Conservation (phyloP, 495 filamentous ascomycete species). For the Bryoglossum gracile region DNA sequence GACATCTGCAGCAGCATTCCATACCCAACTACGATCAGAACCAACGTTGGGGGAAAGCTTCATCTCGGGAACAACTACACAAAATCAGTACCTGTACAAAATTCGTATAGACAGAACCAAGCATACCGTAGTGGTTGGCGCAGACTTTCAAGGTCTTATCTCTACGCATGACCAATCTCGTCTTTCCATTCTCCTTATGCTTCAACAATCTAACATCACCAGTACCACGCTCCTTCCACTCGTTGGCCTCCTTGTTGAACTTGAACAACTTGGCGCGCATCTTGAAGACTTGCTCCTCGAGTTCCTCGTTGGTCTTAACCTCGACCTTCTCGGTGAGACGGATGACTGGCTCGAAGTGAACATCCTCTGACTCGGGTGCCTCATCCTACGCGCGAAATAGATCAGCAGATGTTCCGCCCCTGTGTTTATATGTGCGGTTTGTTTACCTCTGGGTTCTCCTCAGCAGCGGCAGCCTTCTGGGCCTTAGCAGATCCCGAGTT, state of each 20-base stretch:
- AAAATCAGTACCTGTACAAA: slow-evolving; percentile 3
- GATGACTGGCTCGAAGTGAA: slow-evolving; percentile 95
- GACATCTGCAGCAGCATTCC: slow-evolving; percentile 96
- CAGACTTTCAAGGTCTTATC: slow-evolving; percentile 99
- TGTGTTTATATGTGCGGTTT: background rate
- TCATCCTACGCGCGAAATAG: slow-evolving; percentile 45
- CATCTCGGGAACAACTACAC: slow-evolving; percentile 86
- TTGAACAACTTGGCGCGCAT: slow-evolving; percentile 99
- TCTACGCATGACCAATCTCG: slow-evolving; percentile 93
- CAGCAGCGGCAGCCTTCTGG: slow-evolving; percentile 59
- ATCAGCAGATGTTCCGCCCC: background rate
- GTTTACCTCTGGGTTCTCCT: slow-evolving; percentile 33
- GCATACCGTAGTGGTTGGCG: slow-evolving; percentile 98
- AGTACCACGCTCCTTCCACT: slow-evolving; percentile 99
- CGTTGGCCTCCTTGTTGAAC: slow-evolving; percentile 80
- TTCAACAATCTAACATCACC: slow-evolving; percentile 94
- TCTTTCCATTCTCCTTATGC: slow-evolving; percentile 98
- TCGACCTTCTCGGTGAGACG: slow-evolving; percentile 93
- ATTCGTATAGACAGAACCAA: background rate
- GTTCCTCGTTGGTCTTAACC: slow-evolving; percentile 96
- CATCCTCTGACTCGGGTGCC: slow-evolving; percentile 75
- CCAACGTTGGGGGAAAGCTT: slow-evolving; percentile 96
- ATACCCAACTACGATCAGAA: slow-evolving; percentile 97
- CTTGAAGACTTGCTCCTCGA: slow-evolving; percentile 95
- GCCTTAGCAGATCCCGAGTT: slow-evolving; percentile 82